Evolutionary conservation across 2,329 filamentous ascomycete genomes (phyloP).

Genomic region (Cordyceps farinosa): DNA sequence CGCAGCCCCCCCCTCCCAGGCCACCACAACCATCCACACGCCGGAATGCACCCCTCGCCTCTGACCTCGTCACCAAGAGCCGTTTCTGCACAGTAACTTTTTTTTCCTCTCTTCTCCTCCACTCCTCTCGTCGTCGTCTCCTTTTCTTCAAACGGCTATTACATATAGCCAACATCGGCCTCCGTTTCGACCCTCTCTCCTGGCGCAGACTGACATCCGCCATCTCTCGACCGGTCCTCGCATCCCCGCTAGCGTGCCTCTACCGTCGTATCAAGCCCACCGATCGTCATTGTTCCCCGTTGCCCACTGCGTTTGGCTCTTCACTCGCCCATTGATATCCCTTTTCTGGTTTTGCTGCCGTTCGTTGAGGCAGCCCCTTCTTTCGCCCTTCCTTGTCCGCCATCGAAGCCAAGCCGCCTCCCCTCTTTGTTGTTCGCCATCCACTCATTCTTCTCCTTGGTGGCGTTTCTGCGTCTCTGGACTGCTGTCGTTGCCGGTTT

Average conservation of each 20-base stretch:
- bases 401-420: not conserved
- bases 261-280: slow-evolving; percentile 1
- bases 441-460: slow-evolving; percentile 14
- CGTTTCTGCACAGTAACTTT: not conserved
- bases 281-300: slow-evolving; percentile 1
- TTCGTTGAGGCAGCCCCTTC: slow-evolving; percentile 8
- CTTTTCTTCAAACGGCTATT: not conserved
- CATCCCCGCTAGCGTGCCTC: not conserved
- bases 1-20: not conserved
- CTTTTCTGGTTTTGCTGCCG: slow-evolving; percentile 12
- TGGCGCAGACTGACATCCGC: not conserved
- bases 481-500: not conserved
- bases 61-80: not conserved
- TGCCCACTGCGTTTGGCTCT: not conserved
- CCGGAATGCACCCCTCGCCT: slow-evolving; percentile 1
- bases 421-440: slow-evolving; percentile 14
- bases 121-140: not conserved
- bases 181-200: not conserved
- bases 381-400: not conserved
- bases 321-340: slow-evolving; percentile 15
- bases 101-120: not conserved
- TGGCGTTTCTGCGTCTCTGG: not conserved
- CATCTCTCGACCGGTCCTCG: not conserved
- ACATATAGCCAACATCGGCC: not conserved
- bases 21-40: not conserved